Conservation (phyloP, 2,329 filamentous ascomycete species). For the Pyrenochaeta sp. region DNA sequence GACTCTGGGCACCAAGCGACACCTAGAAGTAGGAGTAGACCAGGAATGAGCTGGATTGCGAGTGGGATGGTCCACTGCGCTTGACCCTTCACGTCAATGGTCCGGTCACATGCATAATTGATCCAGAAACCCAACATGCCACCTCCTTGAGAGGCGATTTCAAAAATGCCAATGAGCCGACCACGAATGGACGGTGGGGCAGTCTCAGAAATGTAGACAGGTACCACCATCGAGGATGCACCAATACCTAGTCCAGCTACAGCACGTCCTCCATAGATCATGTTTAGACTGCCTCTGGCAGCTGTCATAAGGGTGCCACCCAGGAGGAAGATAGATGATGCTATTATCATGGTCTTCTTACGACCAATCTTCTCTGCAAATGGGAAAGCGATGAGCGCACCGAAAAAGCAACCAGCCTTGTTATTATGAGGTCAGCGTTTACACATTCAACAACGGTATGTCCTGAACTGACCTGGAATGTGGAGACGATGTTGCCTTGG, state of each 20-base stretch:
- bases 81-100: slow-evolving; percentile 55
- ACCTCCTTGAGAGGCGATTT: slow-evolving; percentile 71
- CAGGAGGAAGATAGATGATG: slow-evolving; percentile 54
- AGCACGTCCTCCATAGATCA: slow-evolving; percentile 49
- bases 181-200: slow-evolving; percentile 71
- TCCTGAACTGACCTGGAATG: slow-evolving; percentile 38
- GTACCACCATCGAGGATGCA: slow-evolving; percentile 48
- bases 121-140: slow-evolving; percentile 59
- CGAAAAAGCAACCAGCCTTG: slow-evolving; percentile 49
- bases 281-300: slow-evolving; percentile 43
- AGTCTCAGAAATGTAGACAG: slow-evolving; percentile 51
- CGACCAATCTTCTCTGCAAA: slow-evolving; percentile 60
- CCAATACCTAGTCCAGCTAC: slow-evolving; percentile 52
- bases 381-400: slow-evolving; percentile 53
- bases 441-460: background rate
- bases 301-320: slow-evolving; percentile 53
- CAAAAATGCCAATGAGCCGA: slow-evolving; percentile 72
- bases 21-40: slow-evolving; percentile 45
- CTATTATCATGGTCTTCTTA: slow-evolving; percentile 59
- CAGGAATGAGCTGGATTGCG: slow-evolving; percentile 55
- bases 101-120: slow-evolving; percentile 52
- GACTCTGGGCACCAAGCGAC: slow-evolving; percentile 50
- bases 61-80: slow-evolving; percentile 72
- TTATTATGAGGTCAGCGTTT: background rate
- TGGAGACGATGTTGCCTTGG: slow-evolving; percentile 51